phyloP scores from a whole-genome alignment of 2,329 filamentous ascomycete species.

The Fusarium sp. region DNA sequence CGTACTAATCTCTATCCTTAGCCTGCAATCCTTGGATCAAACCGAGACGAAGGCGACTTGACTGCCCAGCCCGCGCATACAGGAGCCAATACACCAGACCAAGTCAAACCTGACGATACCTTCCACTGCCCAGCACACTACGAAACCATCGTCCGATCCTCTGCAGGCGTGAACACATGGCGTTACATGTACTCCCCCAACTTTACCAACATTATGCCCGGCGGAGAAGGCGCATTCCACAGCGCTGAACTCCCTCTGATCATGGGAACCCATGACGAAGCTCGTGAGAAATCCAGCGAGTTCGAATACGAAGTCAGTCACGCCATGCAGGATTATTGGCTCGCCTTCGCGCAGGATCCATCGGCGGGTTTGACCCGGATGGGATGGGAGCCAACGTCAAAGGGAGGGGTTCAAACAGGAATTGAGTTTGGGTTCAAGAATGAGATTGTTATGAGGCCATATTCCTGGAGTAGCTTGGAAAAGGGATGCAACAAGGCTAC shows the following conservation, averaged over 20 bases:
- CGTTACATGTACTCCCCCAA: constrained; percentile 20
- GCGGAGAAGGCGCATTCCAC: neutral
- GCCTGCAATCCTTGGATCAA: constrained; percentile 7
- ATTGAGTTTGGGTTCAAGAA: constrained; percentile 7
- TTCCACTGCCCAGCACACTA: constrained; percentile 10
- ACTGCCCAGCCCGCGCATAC: neutral
- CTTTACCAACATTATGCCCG: constrained; percentile 18
- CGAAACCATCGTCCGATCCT: neutral
- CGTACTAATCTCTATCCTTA: neutral
- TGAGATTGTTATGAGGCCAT: neutral
- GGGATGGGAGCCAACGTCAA: constrained; percentile 3
- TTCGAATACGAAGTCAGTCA: constrained; percentile 11
- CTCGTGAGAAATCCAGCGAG: neutral
- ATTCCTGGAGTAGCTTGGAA: neutral
- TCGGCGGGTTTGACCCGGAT: neutral
- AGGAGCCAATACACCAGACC: neutral
- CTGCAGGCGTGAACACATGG: neutral
- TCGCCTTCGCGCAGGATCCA: neutral
- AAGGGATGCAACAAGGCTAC: constrained; percentile 1
- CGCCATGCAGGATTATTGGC: constrained; percentile 14
- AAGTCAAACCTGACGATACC: neutral
- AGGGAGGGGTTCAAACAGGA: neutral
- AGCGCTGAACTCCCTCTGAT: constrained; percentile 7
- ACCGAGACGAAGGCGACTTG: constrained; percentile 6
- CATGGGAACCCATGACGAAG: constrained; percentile 7